phyloP scores from a whole-genome alignment of 2,329 filamentous ascomycete species.

The Aspergillus sojae region DNA sequence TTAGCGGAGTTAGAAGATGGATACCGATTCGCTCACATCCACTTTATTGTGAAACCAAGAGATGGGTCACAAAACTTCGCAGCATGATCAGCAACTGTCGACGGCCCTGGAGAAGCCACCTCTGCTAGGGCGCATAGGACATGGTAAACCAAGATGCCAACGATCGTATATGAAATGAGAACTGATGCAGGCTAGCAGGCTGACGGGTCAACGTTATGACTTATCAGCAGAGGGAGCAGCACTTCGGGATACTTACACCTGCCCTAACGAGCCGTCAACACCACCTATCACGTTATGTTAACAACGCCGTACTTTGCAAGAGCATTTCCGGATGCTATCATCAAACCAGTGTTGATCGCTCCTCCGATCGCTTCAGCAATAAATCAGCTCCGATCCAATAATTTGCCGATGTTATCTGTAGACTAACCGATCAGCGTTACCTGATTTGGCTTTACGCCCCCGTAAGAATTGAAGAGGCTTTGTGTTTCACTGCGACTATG shows the following conservation, averaged over 20 bases:
- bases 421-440: conserved; percentile 16
- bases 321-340: conserved; percentile 44
- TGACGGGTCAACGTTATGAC: conserved; percentile 8
- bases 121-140: conserved; percentile 82
- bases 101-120: conserved; percentile 76
- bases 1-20: conserved; percentile 13
- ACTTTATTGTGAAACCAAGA: conserved; percentile 77
- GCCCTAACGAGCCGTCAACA: conserved; percentile 27
- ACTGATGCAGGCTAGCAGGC: conserved; percentile 41
- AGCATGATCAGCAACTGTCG: conserved; percentile 81
- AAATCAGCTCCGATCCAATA: conserved; percentile 5
- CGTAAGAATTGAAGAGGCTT: conserved; percentile 3
- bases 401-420: conserved; percentile 13
- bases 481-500: not conserved
- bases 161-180: conserved; percentile 47
- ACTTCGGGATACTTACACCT: conserved; percentile 34
- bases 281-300: not conserved
- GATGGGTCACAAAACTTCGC: conserved; percentile 78
- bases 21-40: conserved; percentile 53
- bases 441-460: conserved; percentile 7
- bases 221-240: not conserved
- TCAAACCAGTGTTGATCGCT: conserved; percentile 47
- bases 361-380: conserved; percentile 40
- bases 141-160: conserved; percentile 67
- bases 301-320: conserved; percentile 35